Percentiles rank a stretch among this genome's conserved stretches.
These are phyloP conservation scores for Aphanoascus verrucosus DNA, from an alignment of 2,329 filamentous ascomycete species.

Conservation along the genomic window DNA sequence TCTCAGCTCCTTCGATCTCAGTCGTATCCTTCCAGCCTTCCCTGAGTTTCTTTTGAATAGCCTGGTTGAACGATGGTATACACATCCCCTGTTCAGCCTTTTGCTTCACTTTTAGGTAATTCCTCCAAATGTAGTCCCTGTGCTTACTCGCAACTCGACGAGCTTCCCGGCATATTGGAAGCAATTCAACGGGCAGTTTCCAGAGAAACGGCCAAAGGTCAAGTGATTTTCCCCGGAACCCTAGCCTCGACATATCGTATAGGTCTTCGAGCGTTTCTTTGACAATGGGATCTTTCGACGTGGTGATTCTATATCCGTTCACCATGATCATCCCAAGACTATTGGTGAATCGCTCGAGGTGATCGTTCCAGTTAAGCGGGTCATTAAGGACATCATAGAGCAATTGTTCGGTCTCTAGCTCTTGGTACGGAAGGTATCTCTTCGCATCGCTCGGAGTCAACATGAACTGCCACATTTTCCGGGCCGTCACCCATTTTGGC, in stretches of 20 bases:
- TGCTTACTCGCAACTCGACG: constrained; percentile 13
- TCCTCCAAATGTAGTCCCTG: constrained; percentile 7
- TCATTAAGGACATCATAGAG: not conserved
- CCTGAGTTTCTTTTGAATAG: constrained; percentile 1
- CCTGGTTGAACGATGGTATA: constrained; percentile 7
- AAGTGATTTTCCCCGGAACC: constrained; percentile 15
- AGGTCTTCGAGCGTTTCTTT: constrained; percentile 6
- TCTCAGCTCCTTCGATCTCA: constrained; percentile 6
- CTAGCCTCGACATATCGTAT: constrained; percentile 9
- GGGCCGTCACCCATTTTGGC: constrained; percentile 2
- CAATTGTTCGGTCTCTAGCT: constrained; percentile 5
- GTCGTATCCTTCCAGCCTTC: constrained; percentile 2
- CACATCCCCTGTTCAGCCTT: not conserved
- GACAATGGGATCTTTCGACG: not conserved
- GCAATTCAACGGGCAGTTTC: constrained; percentile 1
- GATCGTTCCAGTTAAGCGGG: not conserved
- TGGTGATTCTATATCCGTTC: constrained; percentile 9
- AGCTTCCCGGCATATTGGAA: constrained; percentile 15
- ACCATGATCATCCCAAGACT: constrained; percentile 3
- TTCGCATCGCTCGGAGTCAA: not conserved
- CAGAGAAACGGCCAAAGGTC: constrained; percentile 14
- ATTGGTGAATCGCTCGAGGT: constrained; percentile 4
- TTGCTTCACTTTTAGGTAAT: not conserved
- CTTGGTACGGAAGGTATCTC: constrained; percentile 3
- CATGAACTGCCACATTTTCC: constrained; percentile 5